These are phyloP conservation scores for Pseudocercospora crystallina DNA, from an alignment of 2,329 filamentous ascomycete species.

Conservation along the genomic window DNA sequence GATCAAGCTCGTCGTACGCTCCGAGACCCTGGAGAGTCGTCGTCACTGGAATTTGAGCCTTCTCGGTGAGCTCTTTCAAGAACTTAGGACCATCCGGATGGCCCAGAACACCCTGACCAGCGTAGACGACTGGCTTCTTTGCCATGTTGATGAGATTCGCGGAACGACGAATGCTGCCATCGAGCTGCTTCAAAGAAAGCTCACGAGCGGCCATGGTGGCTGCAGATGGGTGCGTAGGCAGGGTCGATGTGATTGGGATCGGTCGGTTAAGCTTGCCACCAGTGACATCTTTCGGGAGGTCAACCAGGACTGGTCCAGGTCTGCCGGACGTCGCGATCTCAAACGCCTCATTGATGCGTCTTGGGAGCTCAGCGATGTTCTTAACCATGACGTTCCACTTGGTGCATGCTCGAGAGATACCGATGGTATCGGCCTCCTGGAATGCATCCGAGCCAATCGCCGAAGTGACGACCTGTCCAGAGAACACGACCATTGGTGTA, in stretches of 20 bases:
- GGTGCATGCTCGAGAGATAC: conserved; percentile 91
- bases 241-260: conserved; percentile 72
- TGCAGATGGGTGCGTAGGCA: conserved; percentile 80
- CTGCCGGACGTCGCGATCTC: conserved; percentile 94
- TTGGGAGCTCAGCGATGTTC: conserved; percentile 86
- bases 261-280: conserved; percentile 78
- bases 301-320: conserved; percentile 90
- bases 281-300: conserved; percentile 95
- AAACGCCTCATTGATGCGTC: conserved; percentile 95
- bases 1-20: conserved; percentile 86
- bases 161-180: conserved; percentile 71
- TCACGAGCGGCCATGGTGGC: conserved; percentile 80
- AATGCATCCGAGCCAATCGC: conserved; percentile 95
- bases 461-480: conserved; percentile 84
- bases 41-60: conserved; percentile 87
- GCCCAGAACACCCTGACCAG: conserved; percentile 83
- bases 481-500: conserved; percentile 93
- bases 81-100: conserved; percentile 75
- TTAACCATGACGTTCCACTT: conserved; percentile 99
- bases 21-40: conserved; percentile 94
- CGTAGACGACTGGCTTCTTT: conserved; percentile 94
- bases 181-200: conserved; percentile 68
- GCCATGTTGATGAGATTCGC: conserved; percentile 81
- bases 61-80: conserved; percentile 83
- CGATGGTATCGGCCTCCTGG: conserved; percentile 92